phyloP scores from a whole-genome alignment of 1,284 basidiomycete species.

The Exobasidium cylindrosporum region DNA sequence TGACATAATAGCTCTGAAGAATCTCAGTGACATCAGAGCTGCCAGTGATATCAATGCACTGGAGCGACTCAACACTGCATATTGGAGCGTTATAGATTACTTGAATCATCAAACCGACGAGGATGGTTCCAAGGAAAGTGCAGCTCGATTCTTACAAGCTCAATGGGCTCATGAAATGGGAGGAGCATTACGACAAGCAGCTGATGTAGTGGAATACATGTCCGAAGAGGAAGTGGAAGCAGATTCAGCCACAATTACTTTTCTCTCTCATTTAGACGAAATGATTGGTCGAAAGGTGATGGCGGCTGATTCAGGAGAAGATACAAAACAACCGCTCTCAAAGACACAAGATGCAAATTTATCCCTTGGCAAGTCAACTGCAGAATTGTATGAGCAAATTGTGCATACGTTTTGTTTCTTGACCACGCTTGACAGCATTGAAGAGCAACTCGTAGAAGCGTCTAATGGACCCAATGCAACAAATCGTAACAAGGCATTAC shows the following conservation, averaged over 20 bases:
- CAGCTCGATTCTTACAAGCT: conserved; percentile 1
- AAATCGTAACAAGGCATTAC: conserved; percentile 43
- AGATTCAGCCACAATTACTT: conserved; percentile 2
- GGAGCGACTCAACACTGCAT: conserved; percentile 63
- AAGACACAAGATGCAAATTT: neutral
- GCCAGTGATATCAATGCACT: conserved; percentile 58
- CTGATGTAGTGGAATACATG: neutral
- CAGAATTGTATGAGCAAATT: neutral
- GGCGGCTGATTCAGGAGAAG: neutral
- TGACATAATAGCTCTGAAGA: neutral
- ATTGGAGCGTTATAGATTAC: conserved; percentile 67
- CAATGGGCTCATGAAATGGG: conserved; percentile 1
- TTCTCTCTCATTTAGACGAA: neutral
- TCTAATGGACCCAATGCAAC: conserved; percentile 36
- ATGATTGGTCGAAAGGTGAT: neutral
- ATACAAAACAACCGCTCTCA: neutral
- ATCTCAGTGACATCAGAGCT: conserved; percentile 43
- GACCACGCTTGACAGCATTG: conserved; percentile 26
- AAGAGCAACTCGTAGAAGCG: conserved; percentile 31
- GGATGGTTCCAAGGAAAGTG: neutral
- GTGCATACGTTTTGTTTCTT: conserved; percentile 22
- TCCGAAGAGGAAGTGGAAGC: conserved; percentile 9
- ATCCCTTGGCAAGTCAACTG: too few species aligned
- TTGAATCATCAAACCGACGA: conserved; percentile 56
- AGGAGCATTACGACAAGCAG: neutral